Conservation (phyloP, 768 basidiomycete genomes). For the Lentinula edodes region DNA sequence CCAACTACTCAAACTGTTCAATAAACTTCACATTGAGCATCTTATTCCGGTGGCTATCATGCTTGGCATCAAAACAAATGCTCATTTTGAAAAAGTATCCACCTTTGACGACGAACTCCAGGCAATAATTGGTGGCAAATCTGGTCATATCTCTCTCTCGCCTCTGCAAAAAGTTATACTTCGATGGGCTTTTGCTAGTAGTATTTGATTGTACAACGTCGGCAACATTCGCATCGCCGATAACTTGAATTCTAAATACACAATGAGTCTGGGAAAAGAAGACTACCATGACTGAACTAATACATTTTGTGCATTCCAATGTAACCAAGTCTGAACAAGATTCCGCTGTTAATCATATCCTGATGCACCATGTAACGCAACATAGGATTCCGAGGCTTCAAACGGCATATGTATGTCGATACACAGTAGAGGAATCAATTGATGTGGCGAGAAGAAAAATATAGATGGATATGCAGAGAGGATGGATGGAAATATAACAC, state of each 20-base stretch:
- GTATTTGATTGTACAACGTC: too few species aligned
- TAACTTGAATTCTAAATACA: not conserved
- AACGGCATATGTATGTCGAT: not conserved
- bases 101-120: not conserved
- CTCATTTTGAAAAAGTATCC: not conserved
- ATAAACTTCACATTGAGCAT: not conserved
- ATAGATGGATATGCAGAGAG: not conserved
- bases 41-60: not conserved
- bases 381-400: not conserved
- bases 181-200: not conserved
- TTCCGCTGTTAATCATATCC: not conserved
- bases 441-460: not conserved
- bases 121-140: not conserved
- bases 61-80: not conserved
- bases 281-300: not conserved
- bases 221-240: too few species aligned
- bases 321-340: not conserved
- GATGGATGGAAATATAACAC: not conserved
- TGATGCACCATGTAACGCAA: not conserved
- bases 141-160: not conserved
- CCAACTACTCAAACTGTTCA: not conserved
- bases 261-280: not conserved
- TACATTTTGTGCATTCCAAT: not conserved
- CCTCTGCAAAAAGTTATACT: not conserved
- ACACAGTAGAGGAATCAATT: not conserved